These are phyloP conservation scores for Syzygium grande DNA, from an alignment of 345 rosid species.

Conservation along the genomic window DNA sequence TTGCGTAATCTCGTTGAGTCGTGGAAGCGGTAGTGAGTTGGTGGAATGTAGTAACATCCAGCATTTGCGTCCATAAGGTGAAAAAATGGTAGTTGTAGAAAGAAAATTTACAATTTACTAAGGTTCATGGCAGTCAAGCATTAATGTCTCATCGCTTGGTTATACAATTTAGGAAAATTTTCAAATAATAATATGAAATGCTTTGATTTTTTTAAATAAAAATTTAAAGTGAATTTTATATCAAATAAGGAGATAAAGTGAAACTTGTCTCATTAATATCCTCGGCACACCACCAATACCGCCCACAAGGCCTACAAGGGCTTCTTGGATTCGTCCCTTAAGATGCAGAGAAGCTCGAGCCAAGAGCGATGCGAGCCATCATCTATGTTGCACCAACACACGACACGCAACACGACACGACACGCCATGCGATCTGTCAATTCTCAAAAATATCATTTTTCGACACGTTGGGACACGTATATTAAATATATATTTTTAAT, in stretches of 20 bases:
- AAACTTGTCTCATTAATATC: neutral
- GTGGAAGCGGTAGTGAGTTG: neutral
- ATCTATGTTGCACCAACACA: no score
- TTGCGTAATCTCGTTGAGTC: conserved; percentile 3
- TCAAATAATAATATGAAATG: no score
- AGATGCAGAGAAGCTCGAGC: conserved; percentile 24
- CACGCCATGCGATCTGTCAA: no score
- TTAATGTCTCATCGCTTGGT: neutral
- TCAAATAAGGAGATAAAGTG: no score
- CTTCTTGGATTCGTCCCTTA: neutral
- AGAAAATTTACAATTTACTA: neutral
- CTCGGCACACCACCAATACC: neutral
- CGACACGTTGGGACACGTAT: no score
- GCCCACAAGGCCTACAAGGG: conserved; percentile 1
- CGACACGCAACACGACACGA: no score
- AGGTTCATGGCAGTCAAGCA: neutral
- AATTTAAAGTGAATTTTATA: rapidly evolving
- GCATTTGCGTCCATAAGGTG: neutral
- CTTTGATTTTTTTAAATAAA: no score
- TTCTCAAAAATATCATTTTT: no score
- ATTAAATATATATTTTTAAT: no score
- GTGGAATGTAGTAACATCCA: neutral
- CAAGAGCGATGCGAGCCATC: conserved; percentile 18
- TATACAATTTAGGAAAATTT: neutral
- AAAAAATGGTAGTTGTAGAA: neutral